Conservation (phyloP, 1,139 yeast genomes). For the Protomyces arabidopsidicola region DNA sequence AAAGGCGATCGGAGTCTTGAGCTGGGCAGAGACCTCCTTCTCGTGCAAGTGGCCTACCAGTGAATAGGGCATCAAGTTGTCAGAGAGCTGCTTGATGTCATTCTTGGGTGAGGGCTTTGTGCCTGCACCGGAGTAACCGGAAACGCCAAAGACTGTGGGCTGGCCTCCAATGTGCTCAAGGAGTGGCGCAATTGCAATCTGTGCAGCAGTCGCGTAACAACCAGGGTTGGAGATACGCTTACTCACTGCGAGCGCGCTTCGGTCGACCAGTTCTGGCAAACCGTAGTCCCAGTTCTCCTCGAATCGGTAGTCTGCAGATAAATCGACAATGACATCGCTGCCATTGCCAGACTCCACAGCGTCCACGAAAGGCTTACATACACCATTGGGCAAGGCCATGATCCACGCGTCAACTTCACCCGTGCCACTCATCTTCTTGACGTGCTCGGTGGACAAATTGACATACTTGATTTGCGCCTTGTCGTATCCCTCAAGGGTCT, state of each 20-base stretch:
- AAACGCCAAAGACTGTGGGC: slow-evolving; percentile 88
- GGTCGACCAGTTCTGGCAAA: slow-evolving; percentile 71
- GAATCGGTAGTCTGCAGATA: slow-evolving; percentile 94
- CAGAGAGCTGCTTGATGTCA: slow-evolving; percentile 63
- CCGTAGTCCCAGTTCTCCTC: slow-evolving; percentile 91
- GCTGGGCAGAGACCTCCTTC: slow-evolving; percentile 76
- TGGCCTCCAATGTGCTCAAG: slow-evolving; percentile 50
- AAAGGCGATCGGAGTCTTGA: slow-evolving; percentile 77
- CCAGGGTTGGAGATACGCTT: slow-evolving; percentile 93
- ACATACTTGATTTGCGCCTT: slow-evolving; percentile 75
- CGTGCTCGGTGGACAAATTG: slow-evolving; percentile 82
- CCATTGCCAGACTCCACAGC: slow-evolving; percentile 64
- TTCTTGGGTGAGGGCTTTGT: slow-evolving; percentile 97
- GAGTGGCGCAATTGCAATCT: slow-evolving; percentile 85
- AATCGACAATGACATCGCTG: slow-evolving; percentile 75
- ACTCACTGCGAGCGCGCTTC: slow-evolving; percentile 64
- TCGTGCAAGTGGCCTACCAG: slow-evolving; percentile 96
- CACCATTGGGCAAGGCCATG: slow-evolving; percentile 98
- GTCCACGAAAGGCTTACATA: slow-evolving; percentile 92
- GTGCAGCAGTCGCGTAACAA: slow-evolving; percentile 97
- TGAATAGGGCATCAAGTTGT: slow-evolving; percentile 91
- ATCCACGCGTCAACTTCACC: slow-evolving; percentile 93
- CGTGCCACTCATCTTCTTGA: slow-evolving; percentile 66
- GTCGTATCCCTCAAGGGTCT: slow-evolving; percentile 77
- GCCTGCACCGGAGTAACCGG: slow-evolving; percentile 99